Evolutionary conservation across 768 basidiomycete genomes (phyloP).

Genomic region (Mycena rosella): DNA sequence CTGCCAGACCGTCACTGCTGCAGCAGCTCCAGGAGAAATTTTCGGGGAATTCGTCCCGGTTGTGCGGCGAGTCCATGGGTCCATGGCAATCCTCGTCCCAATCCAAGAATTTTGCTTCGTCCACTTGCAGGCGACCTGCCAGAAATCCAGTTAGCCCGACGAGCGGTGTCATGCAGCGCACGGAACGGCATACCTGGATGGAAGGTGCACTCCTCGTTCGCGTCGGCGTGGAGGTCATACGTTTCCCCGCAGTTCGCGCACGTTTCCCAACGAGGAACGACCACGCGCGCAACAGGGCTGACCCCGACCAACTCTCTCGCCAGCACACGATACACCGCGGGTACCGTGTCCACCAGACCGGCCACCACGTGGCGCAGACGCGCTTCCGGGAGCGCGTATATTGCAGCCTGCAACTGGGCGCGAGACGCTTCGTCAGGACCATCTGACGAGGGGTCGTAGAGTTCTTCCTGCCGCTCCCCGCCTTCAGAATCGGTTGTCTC

Average conservation of each 20-base stretch:
- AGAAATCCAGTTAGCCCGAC: slow-evolving; percentile 5
- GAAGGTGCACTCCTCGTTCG: slow-evolving; percentile 60
- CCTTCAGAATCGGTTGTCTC: slow-evolving; percentile 52
- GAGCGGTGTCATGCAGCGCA: neutral
- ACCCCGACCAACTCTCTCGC: slow-evolving; percentile 59
- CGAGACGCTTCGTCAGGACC: slow-evolving; percentile 55
- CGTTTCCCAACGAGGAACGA: slow-evolving; percentile 59
- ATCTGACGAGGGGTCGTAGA: slow-evolving; percentile 38
- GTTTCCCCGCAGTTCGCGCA: slow-evolving; percentile 63
- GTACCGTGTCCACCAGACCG: slow-evolving; percentile 53
- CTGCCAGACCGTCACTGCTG: slow-evolving; percentile 49
- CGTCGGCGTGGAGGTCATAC: slow-evolving; percentile 55
- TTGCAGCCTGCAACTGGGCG: slow-evolving; percentile 56
- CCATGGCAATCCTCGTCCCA: slow-evolving; percentile 64
- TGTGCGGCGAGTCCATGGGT: slow-evolving; percentile 56
- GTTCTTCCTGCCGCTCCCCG: slow-evolving; percentile 40
- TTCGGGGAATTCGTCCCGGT: slow-evolving; percentile 57
- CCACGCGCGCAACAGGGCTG: slow-evolving; percentile 48
- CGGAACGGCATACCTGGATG: slow-evolving; percentile 60
- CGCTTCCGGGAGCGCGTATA: slow-evolving; percentile 56
- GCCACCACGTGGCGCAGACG: slow-evolving; percentile 58
- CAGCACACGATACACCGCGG: slow-evolving; percentile 57
- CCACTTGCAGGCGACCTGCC: slow-evolving; percentile 56
- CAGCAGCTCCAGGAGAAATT: slow-evolving; percentile 68
- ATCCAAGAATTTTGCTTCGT: slow-evolving; percentile 56